phyloP scores from a whole-genome alignment of 2,329 filamentous ascomycete species.

The Aspergillus nomiae region DNA sequence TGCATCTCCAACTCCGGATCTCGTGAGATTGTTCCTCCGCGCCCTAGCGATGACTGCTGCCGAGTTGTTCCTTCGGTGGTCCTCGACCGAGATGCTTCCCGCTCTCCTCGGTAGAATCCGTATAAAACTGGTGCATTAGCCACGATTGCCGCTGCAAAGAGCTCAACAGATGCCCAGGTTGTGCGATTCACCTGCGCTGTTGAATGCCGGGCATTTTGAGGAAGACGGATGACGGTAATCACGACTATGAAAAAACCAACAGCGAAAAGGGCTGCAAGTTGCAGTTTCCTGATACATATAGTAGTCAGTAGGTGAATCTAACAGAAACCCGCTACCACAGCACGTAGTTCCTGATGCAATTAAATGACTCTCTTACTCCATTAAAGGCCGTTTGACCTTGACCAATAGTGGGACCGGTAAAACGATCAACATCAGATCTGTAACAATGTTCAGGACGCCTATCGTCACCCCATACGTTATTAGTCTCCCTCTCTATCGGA shows the following conservation, averaged over 20 bases:
- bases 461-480: background rate
- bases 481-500: background rate
- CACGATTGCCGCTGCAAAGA: background rate
- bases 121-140: conserved; percentile 5
- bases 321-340: background rate
- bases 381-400: background rate
- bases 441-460: conserved; percentile 4
- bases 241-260: conserved; percentile 4
- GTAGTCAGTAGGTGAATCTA: background rate
- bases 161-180: conserved; percentile 5
- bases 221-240: conserved; percentile 2
- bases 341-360: background rate
- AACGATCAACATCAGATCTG: conserved; percentile 7
- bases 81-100: conserved; percentile 4
- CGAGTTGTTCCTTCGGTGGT: background rate
- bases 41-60: background rate
- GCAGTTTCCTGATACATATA: background rate
- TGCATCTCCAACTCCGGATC: conserved; percentile 4
- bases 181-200: conserved; percentile 6
- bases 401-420: conserved; percentile 1
- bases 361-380: background rate
- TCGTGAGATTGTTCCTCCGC: background rate
- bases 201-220: background rate
- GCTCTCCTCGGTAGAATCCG: conserved; percentile 3
- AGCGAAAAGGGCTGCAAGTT: conserved; percentile 5